Percentiles rank a stretch among this genome's conserved stretches.
Evolutionary conservation across 495 filamentous ascomycete genomes (phyloP).

Genomic region (Penicillium steckii): DNA sequence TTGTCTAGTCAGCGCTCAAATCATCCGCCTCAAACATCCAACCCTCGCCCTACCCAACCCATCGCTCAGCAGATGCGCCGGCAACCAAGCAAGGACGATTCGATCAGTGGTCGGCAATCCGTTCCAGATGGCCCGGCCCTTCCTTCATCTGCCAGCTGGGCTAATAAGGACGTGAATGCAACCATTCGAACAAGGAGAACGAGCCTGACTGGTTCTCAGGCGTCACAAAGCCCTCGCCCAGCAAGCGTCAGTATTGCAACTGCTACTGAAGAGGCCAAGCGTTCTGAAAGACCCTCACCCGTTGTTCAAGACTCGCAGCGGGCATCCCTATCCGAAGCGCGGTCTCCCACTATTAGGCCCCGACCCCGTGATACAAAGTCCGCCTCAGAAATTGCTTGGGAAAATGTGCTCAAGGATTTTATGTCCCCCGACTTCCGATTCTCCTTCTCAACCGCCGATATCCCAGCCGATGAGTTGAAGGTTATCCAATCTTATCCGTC

Average conservation of each 20-base stretch:
- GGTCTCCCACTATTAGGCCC: conserved; percentile 20
- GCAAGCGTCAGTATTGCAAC: conserved; percentile 58
- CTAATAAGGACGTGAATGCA: conserved; percentile 68
- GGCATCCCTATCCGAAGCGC: conserved; percentile 21
- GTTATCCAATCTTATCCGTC: conserved; percentile 66
- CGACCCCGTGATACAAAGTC: conserved; percentile 15
- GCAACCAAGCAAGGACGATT: conserved; percentile 74
- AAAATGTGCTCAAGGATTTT: conserved; percentile 52
- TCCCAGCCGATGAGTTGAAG: conserved; percentile 53
- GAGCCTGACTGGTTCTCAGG: conserved; percentile 75
- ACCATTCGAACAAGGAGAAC: conserved; percentile 66
- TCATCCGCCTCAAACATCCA: conserved; percentile 27
- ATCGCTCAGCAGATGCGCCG: conserved; percentile 71
- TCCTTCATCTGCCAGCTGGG: conserved; percentile 92
- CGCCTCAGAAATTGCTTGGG: conserved; percentile 33
- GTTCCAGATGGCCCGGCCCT: conserved; percentile 76
- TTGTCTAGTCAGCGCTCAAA: conserved; percentile 68
- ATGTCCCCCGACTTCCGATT: conserved; percentile 60
- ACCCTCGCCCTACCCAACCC: conserved; percentile 37
- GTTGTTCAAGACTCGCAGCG: conserved; percentile 25
- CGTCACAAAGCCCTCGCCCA: conserved; percentile 77
- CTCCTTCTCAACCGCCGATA: conserved; percentile 51
- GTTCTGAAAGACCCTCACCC: conserved; percentile 33
- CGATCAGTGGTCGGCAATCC: conserved; percentile 53
- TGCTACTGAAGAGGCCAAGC: conserved; percentile 38